Conservation (phyloP, 345 rosid species). For the Aegle marmelos region DNA sequence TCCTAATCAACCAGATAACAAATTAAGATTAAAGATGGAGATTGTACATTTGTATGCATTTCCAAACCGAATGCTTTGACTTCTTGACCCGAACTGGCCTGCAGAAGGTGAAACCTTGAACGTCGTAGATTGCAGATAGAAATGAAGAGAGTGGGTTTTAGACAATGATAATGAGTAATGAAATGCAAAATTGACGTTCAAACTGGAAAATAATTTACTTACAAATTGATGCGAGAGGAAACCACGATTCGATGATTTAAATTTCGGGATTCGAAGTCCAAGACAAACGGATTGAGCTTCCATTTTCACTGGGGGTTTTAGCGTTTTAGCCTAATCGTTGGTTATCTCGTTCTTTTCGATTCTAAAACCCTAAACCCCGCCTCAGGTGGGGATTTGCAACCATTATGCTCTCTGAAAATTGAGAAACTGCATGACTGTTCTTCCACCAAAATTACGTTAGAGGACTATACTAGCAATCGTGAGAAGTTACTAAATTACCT, state of each 20-base stretch:
- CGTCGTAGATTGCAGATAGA: slow-evolving; percentile 19
- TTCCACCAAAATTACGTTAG: not conserved
- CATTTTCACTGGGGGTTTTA: slow-evolving; percentile 28
- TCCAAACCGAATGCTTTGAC: slow-evolving; percentile 14
- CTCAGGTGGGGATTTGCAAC: not conserved
- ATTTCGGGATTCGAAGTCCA: slow-evolving; percentile 39
- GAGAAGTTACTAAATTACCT: not conserved
- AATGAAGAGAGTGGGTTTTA: not conserved
- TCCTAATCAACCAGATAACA: not conserved
- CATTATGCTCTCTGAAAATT: not conserved
- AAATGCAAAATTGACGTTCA: not conserved
- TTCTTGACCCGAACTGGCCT: slow-evolving; percentile 18
- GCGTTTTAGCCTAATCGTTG: slow-evolving; percentile 25
- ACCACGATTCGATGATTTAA: slow-evolving; percentile 19
- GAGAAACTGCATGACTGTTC: not conserved
- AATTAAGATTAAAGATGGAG: not conserved
- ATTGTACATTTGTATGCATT: slow-evolving; percentile 28
- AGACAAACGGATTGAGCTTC: slow-evolving; percentile 47
- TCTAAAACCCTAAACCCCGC: slow-evolving; percentile 31
- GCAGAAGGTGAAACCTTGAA: slow-evolving; percentile 29
- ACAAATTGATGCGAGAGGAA: slow-evolving; percentile 27
- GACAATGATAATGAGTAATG: not conserved
- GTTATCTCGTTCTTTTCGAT: not conserved
- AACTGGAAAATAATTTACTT: slow-evolving; percentile 16
- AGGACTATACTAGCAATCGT: not conserved